Evolutionary conservation across 2,329 filamentous ascomycete genomes (phyloP), one percentile per base, ranked within the genome.

Genomic region (Cryphonectria radicalis): DNA sequence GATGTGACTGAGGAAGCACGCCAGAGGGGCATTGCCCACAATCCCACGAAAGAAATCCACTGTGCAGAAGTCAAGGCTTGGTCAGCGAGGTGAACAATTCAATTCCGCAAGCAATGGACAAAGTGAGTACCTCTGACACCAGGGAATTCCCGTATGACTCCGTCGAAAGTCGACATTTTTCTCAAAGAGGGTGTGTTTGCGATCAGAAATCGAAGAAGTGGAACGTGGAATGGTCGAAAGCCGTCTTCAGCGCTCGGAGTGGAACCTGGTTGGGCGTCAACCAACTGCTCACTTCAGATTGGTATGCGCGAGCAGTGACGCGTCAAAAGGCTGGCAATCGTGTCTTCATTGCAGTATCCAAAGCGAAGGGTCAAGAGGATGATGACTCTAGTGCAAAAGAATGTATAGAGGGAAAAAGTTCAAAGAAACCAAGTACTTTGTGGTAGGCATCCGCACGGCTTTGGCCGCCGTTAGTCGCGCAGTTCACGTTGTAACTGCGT

Each of bases 1-100:
- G 2, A 97, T 90, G 86, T 98, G 95, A 80, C 93, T 97, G 37
- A 98, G 85, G 78, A 98, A 97, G 79, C 92, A 96, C 22, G 93
- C 94, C 69, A 96, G 81, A 0, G 94, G 92, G 4, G 92, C 87
- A 28, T 71, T 65, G 14, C 67, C 63, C 1, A 62, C 84, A 81
- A 63, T 85, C 84, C 22, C 81, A 82, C 93, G 89, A 76, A 98
- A 98, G 82, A 91, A 94, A 81, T 98, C 95, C 74, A 98, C 91
- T 93, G 70, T 13, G 22, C 35, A 22, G 7, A n/a, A 25, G 17
- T 76, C 22, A 5, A 42, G 22, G 7, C 40, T 14, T 66, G 32
- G 25, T 59, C 25, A 19, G 43, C 57, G 4, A 66, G 5, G 8
- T 10, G 46, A 35, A 13, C 42, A 13, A 10, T 1, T 14, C n/a